Conservation (phyloP, 306 rosid genomes). For the Prunus mira region DNA sequence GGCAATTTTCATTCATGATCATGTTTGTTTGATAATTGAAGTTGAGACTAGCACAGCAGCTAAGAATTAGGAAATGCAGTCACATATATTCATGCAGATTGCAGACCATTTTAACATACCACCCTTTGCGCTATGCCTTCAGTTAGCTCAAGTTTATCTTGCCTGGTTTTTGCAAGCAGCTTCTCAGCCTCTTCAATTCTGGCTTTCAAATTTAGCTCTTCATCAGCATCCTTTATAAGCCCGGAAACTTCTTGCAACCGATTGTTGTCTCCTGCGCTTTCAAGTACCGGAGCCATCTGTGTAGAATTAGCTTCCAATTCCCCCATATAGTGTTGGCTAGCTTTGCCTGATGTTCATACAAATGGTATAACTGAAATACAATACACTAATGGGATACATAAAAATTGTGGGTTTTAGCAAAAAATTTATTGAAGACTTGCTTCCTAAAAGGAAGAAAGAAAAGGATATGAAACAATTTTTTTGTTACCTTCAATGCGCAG, state of each 20-base stretch:
- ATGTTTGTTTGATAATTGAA: background rate
- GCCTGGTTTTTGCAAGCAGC: background rate
- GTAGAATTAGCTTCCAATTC: background rate
- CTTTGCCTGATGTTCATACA: background rate
- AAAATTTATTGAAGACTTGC: too few species aligned
- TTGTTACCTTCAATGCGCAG: background rate
- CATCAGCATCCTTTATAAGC: background rate
- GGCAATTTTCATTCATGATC: background rate
- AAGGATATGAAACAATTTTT: background rate
- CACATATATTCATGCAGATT: background rate
- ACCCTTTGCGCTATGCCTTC: background rate
- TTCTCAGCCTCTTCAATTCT: slow-evolving; percentile 15
- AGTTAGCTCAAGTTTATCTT: background rate
- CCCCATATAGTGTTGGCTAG: background rate
- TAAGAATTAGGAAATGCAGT: background rate
- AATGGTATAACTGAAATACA: background rate
- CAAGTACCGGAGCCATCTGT: background rate
- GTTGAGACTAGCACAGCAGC: background rate
- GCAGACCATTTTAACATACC: background rate
- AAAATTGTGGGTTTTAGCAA: too few species aligned
- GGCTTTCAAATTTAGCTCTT: background rate
- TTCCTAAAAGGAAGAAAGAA: too few species aligned
- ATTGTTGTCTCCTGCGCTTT: background rate
- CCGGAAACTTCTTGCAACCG: background rate
- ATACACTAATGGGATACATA: background rate